Conservation (phyloP, 331 rosid genomes). For the Spiraea crenata region DNA sequence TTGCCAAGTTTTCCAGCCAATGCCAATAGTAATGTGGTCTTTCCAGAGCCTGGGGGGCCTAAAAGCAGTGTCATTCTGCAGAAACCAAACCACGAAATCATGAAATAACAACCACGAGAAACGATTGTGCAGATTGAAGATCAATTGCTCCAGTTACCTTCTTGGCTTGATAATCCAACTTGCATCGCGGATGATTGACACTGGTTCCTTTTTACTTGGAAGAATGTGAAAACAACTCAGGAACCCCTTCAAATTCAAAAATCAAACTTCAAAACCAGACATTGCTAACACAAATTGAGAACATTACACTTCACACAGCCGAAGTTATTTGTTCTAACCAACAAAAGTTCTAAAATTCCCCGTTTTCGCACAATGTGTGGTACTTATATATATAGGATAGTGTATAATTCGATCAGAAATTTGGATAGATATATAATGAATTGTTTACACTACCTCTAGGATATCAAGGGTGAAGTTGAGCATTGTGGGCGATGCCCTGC, state of each 20-base stretch:
- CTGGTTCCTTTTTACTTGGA: slow-evolving; percentile 57
- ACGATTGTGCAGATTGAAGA: background rate
- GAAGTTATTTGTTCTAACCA: too few relatives aligned
- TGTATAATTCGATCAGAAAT: too few relatives aligned
- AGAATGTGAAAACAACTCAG: slow-evolving; percentile 59
- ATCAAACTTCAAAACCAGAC: too few relatives aligned
- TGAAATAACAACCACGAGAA: slow-evolving; percentile 16
- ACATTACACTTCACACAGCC: too few relatives aligned
- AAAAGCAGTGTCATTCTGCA: slow-evolving; percentile 87
- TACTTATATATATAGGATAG: too few relatives aligned
- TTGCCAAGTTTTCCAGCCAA: slow-evolving; percentile 77
- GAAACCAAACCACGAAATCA: slow-evolving; percentile 17
- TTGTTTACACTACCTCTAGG: slow-evolving; percentile 24
- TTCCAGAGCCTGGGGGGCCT: slow-evolving; percentile 94
- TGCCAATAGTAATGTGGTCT: slow-evolving; percentile 77
- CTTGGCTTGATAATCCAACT: slow-evolving; percentile 41
- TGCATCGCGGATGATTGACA: slow-evolving; percentile 29
- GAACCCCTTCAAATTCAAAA: slow-evolving; percentile 36
- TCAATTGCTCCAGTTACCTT: slow-evolving; percentile 24
- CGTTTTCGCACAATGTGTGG: too few relatives aligned
- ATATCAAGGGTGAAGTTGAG: slow-evolving; percentile 30
- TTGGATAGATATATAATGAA: too few relatives aligned
- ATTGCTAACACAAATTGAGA: too few relatives aligned
- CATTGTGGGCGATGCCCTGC: slow-evolving; percentile 42
- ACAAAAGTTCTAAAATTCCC: too few relatives aligned